phyloP scores from a whole-genome alignment of 768 basidiomycete genomes.

The Tylopilus subfusipes region DNA sequence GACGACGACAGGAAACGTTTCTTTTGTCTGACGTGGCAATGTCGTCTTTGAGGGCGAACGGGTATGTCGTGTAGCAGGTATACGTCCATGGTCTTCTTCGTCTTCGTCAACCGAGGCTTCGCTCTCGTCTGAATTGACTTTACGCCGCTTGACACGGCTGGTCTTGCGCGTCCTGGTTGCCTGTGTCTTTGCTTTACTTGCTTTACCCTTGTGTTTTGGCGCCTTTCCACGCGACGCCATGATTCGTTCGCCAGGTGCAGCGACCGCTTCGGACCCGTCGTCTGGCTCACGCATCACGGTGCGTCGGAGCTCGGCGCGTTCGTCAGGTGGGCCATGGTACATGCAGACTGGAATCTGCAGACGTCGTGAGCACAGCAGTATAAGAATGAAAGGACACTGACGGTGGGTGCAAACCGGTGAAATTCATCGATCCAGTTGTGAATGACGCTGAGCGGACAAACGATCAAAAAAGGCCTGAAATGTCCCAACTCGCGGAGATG shows the following conservation, averaged over 20 bases:
- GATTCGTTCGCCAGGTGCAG: constrained; percentile 23
- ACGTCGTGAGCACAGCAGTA: background rate
- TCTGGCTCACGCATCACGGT: constrained; percentile 48
- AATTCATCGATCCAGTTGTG: constrained; percentile 92
- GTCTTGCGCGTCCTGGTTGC: constrained; percentile 11
- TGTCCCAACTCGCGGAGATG: constrained; percentile 75
- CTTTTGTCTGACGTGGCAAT: constrained; percentile 23
- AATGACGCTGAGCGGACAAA: constrained; percentile 90
- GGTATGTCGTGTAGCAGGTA: constrained; percentile 22
- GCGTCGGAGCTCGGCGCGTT: constrained; percentile 74
- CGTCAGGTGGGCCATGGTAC: constrained; percentile 83
- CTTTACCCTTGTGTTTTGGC: constrained; percentile 20
- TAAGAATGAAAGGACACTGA: constrained; percentile 33
- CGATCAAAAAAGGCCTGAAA: constrained; percentile 76
- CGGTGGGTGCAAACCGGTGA: constrained; percentile 73
- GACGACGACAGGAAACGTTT: constrained; percentile 71
- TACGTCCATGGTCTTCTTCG: constrained; percentile 11
- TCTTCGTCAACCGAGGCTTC: constrained; percentile 13
- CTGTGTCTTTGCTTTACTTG: constrained; percentile 6
- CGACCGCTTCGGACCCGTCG: constrained; percentile 22
- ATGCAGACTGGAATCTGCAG: constrained; percentile 77
- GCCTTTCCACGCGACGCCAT: constrained; percentile 20
- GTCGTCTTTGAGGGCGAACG: background rate
- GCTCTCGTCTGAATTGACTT: constrained; percentile 5
- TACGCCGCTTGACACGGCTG: constrained; percentile 22